phyloP scores from a whole-genome alignment of 345 rosid species.

The Salix caprea region DNA sequence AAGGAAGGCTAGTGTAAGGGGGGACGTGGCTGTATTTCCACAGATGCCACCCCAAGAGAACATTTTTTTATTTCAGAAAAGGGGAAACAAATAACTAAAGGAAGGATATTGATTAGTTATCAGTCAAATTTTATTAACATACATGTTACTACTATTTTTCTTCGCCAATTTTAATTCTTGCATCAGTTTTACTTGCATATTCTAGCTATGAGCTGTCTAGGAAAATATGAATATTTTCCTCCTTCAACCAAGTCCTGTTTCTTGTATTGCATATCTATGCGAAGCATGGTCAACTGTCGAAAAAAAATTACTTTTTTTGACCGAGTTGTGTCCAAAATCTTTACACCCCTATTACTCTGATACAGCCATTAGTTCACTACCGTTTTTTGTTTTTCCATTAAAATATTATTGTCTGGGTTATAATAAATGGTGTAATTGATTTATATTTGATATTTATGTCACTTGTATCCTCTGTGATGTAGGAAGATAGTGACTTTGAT shows the following conservation, averaged over 20 bases:
- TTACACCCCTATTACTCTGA: neutral
- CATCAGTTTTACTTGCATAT: neutral
- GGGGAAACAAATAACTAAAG: neutral
- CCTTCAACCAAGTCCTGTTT: neutral
- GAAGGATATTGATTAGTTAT: neutral
- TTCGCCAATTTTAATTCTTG: neutral
- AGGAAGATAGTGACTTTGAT: conserved; percentile 93
- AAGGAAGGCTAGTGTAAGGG: neutral
- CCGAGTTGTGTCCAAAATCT: neutral
- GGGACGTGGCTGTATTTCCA: neutral
- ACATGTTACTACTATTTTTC: neutral
- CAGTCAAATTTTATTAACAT: neutral
- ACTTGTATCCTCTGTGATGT: conserved; percentile 30
- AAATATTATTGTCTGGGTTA: neutral
- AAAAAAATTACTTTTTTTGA: no score
- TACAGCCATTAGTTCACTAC: neutral
- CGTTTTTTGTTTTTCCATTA: neutral
- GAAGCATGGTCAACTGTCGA: neutral
- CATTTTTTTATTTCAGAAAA: neutral
- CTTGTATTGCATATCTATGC: neutral
- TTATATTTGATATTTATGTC: conserved; percentile 9
- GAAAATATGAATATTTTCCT: neutral
- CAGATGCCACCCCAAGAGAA: neutral
- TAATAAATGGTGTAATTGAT: neutral
- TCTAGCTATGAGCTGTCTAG: neutral